Evolutionary conservation across 2,329 filamentous ascomycete genomes (phyloP), one percentile per base, ranked within the genome.

Genomic region (Corynespora cassiicola): DNA sequence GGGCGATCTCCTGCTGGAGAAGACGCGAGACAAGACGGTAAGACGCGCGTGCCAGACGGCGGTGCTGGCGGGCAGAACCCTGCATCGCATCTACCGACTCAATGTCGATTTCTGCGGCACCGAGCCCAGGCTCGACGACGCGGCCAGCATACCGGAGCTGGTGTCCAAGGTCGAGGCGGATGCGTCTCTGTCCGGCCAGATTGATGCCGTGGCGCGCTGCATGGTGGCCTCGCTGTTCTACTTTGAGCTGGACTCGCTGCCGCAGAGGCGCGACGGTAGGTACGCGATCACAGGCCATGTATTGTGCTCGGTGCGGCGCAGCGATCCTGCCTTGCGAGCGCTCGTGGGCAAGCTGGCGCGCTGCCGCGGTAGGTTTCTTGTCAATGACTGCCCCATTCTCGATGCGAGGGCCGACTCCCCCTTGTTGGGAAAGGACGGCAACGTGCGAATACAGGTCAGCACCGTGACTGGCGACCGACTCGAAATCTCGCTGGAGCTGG

Each of bases 221-320:
- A n/a, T 46, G 36, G 27, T 46, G 24, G 34, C 42, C 11, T 49
- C 33, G 14, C 20, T 49, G 18, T 49, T 49, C 21, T 49, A 49
- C 35, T 49, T 49, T 36, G 18, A 49, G 24, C 27, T 49, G 31
- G 38, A 49, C 21, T 24, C 11, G 15, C 17, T 25, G 7, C 38
- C 24, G 29, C 32, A 49, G 15, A 39, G 32, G 33, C 26, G 20
- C 25, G 20, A 45, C 18, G 38, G 33, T 17, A 39, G 38, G 27
- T 46, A 15, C 24, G 12, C 36, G 29, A 29, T 21, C 7, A 12
- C 17, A 7, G 36, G 28, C 14, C 23, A 23, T 15, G 41, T 39
- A 10, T 29, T 41, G 35, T 41, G 24, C 19, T 41, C 21, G 8
- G 3, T 41, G 23, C 24, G 10, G 5, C n/a, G n/a, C 9, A 29